Evolutionary conservation across 495 filamentous ascomycete species (phyloP), one percentile per base, ranked within the genome.

Genomic region (Annulohypoxylon bovei): DNA sequence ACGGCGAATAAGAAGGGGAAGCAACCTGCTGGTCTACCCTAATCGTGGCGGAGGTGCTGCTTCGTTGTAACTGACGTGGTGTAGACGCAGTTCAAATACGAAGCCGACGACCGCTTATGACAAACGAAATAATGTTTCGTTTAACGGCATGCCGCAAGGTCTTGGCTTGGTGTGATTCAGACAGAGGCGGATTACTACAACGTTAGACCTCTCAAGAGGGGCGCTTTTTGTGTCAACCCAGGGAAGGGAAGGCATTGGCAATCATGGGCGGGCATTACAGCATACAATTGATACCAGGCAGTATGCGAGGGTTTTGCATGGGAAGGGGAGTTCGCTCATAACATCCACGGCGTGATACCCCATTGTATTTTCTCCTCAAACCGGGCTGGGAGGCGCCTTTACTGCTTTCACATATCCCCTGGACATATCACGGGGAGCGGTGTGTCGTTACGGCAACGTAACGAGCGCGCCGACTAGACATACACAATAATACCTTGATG

Each of bases 1-100:
- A 88, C 86, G 0, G 79, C 73, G 28, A 83, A 80, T 22, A 81
- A 78, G 44, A 75, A 83, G 42, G 85, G 82, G 8, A 85, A 83
- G 68, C 79, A 73, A 12, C 71, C 73, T 8, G 78, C 73, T 25
- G 73, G 59, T 28, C 16, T 49, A 20, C 65, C 58, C 6, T 57
- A 25, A 58, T 9, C 16, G 18, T 1, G n/a, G 22, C 32, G 18
- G 20, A 14, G 12, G 12, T 25, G 11, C 9, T 25, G 33, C 22
- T 33, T 59, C 12, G 14, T 33, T 23, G 37, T 52, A 56, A 11
- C 49, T 49, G 39, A 62, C 58, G 71, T 70, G 71, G 71, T 67
- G 71, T 39, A 64, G 68, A 74, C 74, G 71, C 62, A 44, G 49
- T 42, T 35, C 37, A 22, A 59, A 62, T 18, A 8, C 23, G 63